These are phyloP conservation scores for Paratinospora sagittata DNA, from an alignment of 164 flowering plant genomes.

Conservation along the genomic window DNA sequence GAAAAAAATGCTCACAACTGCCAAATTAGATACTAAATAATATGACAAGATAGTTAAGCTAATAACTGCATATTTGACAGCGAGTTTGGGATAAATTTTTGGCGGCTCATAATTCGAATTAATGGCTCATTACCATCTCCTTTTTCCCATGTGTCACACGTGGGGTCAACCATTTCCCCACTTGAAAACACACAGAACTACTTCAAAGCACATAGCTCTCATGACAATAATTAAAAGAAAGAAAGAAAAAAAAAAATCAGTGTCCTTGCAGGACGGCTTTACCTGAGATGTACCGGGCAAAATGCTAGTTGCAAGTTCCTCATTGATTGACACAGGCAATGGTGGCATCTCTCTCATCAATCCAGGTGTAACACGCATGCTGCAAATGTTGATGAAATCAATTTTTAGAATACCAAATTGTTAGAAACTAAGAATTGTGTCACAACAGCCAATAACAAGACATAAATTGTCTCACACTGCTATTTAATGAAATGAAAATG, in stretches of 20 bases:
- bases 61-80: too few relatives aligned
- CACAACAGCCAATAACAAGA: not conserved
- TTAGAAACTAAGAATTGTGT: not conserved
- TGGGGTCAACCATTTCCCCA: too few relatives aligned
- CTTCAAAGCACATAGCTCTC: too few relatives aligned
- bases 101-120: too few relatives aligned
- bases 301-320: conserved; percentile 59
- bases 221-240: too few relatives aligned
- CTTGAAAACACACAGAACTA: too few relatives aligned
- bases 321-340: conserved; percentile 61
- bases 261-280: conserved; percentile 7
- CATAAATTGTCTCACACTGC: not conserved
- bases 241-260: not conserved
- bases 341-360: conserved; percentile 89
- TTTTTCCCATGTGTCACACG: too few relatives aligned
- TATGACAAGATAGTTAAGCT: too few relatives aligned
- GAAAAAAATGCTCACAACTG: too few relatives aligned
- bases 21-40: too few relatives aligned
- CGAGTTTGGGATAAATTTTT: too few relatives aligned
- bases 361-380: conserved; percentile 77
- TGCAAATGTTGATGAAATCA: conserved; percentile 29
- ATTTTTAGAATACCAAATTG: conserved; percentile 1
- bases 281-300: conserved; percentile 58
- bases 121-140: too few relatives aligned
- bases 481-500: conserved; percentile 3